Percentiles rank a stretch among this genome's conserved stretches.
phyloP scores from a whole-genome alignment of 202 grass and related monocot genomes.

The Hordeum pubiflorum region DNA sequence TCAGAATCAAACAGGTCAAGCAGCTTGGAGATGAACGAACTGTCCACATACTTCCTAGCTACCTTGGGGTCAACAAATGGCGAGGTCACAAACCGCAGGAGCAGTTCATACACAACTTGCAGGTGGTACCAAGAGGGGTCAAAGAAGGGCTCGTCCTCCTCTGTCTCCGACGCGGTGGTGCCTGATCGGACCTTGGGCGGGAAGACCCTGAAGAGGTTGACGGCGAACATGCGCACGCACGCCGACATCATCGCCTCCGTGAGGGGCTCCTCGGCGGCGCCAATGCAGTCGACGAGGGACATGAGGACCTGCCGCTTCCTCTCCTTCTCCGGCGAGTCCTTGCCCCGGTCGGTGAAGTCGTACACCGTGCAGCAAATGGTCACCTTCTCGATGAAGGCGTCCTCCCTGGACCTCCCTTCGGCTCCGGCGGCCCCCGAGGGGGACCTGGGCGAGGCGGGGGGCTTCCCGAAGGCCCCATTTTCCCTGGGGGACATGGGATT shows the following conservation, averaged over 20 bases:
- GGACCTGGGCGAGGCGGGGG: conserved; percentile 17
- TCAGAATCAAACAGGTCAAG: conserved; percentile 85
- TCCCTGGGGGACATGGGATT: not conserved
- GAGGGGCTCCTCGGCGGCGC: conserved; percentile 49
- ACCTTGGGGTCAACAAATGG: conserved; percentile 64
- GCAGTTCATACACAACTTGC: conserved; percentile 77
- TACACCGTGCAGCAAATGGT: conserved; percentile 60
- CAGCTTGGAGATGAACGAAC: conserved; percentile 51
- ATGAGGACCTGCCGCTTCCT: conserved; percentile 71
- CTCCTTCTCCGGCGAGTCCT: conserved; percentile 76
- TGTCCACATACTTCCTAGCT: conserved; percentile 78
- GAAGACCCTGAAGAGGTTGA: conserved; percentile 83
- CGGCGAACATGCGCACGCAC: conserved; percentile 54
- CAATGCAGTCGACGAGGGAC: conserved; percentile 56
- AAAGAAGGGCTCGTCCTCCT: conserved; percentile 86
- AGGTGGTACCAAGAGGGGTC: conserved; percentile 87
- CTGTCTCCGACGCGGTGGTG: conserved; percentile 35
- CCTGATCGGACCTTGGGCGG: conserved; percentile 55
- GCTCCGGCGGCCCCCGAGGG: conserved; percentile 13
- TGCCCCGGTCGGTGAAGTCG: conserved; percentile 74
- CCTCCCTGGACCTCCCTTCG: conserved; percentile 47
- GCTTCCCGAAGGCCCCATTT: conserved; percentile 32
- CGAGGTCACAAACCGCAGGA: conserved; percentile 74
- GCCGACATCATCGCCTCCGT: conserved; percentile 70
- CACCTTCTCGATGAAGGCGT: conserved; percentile 67